These are phyloP conservation scores for Populus alba DNA, from an alignment of 345 rosid genomes.

Conservation along the genomic window DNA sequence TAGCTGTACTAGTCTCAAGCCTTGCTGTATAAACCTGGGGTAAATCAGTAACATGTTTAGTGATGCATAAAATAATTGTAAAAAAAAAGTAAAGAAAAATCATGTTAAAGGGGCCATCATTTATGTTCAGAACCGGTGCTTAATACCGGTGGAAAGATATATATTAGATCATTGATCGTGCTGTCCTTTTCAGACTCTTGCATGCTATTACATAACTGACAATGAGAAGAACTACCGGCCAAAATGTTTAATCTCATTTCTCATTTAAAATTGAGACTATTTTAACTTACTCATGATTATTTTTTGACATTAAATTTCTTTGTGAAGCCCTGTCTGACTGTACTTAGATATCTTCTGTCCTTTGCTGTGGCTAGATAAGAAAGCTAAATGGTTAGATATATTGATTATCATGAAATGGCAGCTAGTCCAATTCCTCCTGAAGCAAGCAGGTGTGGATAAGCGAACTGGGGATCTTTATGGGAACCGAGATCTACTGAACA, in stretches of 20 bases:
- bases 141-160: not conserved
- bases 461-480: constrained; percentile 95
- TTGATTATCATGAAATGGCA: constrained; percentile 40
- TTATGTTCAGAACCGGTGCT: not conserved
- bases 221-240: not conserved
- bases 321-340: constrained; percentile 1
- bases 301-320: not conserved
- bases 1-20: not conserved
- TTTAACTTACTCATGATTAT: not conserved
- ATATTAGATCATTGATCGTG: not conserved
- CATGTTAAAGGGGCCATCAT: not conserved
- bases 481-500: constrained; percentile 86
- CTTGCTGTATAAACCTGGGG: not conserved
- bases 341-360: not conserved
- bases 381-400: constrained; percentile 18
- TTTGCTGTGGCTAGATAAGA: not conserved
- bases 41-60: not conserved
- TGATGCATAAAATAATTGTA: constrained; percentile 2
- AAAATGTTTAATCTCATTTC: not conserved
- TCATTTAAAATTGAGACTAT: not conserved
- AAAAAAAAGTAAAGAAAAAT: not conserved
- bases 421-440: constrained; percentile 91
- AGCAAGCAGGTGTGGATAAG: constrained; percentile 94
- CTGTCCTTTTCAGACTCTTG: not conserved
- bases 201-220: not conserved